Evolutionary conservation across 2,329 filamentous ascomycete genomes (phyloP), one percentile per base, ranked within the genome.

Genomic region (Nemania diffusa): DNA sequence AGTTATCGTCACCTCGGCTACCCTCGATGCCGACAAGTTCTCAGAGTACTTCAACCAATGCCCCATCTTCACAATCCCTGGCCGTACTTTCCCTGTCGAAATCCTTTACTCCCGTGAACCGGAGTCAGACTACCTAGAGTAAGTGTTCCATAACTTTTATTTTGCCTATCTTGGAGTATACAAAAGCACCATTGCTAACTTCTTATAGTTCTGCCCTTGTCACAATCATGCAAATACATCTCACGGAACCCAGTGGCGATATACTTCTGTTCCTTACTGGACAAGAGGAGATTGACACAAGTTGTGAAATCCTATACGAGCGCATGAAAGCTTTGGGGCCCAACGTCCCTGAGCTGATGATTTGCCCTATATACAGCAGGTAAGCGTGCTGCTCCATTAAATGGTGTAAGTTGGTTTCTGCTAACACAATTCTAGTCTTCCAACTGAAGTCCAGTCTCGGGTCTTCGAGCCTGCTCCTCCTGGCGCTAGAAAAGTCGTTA

Each of bases 221-320:
- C 15, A 98, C 96, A 0, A 94, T 97, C 55, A 97, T 99, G 95
- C 93, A 98, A 77, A 98, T 99, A 62, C 96, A 99, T 78, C 82
- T 99, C 20, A 96, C 92, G 1, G 96, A 99, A 75, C 93, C 94
- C 6, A 87, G 90, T 20, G 96, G 96, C 71, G 97, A 99, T 75
- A 97, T 99, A 58, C 81, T 99, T n/a, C 84, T 99, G 1, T 99
- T 99, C 83, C 85, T 99, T 73, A 99, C 97, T 0, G 96, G 96
- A 5, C 94, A 97, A 77, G 96, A 99, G 79, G 97, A 99, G 79
- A 99, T 99, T 70, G 96, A 99, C 76, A 97, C 94, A 0, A 90
- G 91, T 24, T 97, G 93, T 76, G 96, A 98, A 79, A 94, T 97
- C 59, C 78, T 99, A 0, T 94, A 90, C 74, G 96, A 99, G 78